Evolutionary conservation across 495 filamentous ascomycete genomes (phyloP).

Genomic region (Neurospora sp.): DNA sequence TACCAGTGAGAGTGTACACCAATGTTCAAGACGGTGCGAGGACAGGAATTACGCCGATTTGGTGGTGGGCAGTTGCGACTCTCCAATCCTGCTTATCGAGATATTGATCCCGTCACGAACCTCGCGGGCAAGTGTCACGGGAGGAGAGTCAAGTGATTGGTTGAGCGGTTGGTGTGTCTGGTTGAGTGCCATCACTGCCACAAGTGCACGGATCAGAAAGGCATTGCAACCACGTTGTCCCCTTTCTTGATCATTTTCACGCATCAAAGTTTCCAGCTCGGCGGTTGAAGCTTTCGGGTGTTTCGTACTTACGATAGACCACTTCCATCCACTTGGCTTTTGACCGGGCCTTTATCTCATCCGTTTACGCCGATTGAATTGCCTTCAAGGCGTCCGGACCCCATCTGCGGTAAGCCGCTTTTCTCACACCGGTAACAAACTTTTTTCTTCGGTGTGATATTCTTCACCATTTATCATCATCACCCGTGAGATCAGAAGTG

Average conservation of each 20-base stretch:
- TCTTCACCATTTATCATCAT: neutral
- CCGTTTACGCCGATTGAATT: neutral
- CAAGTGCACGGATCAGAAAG: neutral
- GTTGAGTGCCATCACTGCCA: neutral
- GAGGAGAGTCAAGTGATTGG: neutral
- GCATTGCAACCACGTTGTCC: neutral
- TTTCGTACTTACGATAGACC: neutral
- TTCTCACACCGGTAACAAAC: neutral
- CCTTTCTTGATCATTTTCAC: neutral
- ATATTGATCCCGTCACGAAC: neutral
- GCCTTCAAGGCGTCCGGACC: neutral
- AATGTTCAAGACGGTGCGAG: neutral
- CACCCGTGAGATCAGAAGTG: neutral
- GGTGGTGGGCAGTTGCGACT: neutral
- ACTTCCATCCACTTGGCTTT: too few species aligned
- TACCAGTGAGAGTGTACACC: neutral
- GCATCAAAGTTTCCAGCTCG: neutral
- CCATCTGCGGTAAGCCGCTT: neutral
- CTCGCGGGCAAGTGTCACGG: neutral
- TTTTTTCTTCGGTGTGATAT: neutral
- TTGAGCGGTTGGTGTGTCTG: neutral
- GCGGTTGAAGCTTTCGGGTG: neutral
- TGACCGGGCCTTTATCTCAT: neutral
- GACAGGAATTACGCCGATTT: conserved; percentile 8
- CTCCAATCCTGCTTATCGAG: neutral